These are phyloP conservation scores for Durotheca rogersii DNA, from an alignment of 495 filamentous ascomycete species.

Conservation along the genomic window DNA sequence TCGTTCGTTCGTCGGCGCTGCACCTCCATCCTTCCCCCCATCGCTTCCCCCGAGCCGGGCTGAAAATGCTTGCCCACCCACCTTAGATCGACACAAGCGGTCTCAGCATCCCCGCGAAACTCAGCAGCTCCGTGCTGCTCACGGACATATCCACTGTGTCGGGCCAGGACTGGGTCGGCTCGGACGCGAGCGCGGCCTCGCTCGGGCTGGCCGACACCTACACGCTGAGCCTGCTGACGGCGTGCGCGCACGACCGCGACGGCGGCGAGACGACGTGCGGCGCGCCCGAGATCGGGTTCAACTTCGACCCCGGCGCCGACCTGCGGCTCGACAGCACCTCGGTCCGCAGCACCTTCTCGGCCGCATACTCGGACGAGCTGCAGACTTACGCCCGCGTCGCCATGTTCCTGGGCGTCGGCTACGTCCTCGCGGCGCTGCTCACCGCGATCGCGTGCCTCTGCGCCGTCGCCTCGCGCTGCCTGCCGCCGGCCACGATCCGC, in stretches of 20 bases:
- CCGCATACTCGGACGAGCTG: slow-evolving; percentile 25
- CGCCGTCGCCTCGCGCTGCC: slow-evolving; percentile 30
- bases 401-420: slow-evolving; percentile 34
- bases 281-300: slow-evolving; percentile 31
- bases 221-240: slow-evolving; percentile 37
- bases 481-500: slow-evolving; percentile 13
- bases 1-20: too few species aligned
- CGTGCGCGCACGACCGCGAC: slow-evolving; percentile 33
- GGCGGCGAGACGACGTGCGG: slow-evolving; percentile 31
- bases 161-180: slow-evolving; percentile 37
- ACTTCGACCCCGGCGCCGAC: slow-evolving; percentile 37
- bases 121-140: slow-evolving; percentile 34
- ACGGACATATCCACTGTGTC: slow-evolving; percentile 35
- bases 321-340: slow-evolving; percentile 35
- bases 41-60: too few species aligned
- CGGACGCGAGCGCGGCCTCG: slow-evolving; percentile 25
- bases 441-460: slow-evolving; percentile 21
- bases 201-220: slow-evolving; percentile 37
- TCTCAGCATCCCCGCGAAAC: slow-evolving; percentile 33
- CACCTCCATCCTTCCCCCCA: too few species aligned
- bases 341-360: slow-evolving; percentile 21
- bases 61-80: slow-evolving; percentile 2
- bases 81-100: slow-evolving; percentile 37
- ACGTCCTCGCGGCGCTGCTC: slow-evolving; percentile 32
- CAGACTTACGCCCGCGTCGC: slow-evolving; percentile 27